phyloP scores from a whole-genome alignment of 139 green algal species.

The Ostreobium quekettii region DNA sequence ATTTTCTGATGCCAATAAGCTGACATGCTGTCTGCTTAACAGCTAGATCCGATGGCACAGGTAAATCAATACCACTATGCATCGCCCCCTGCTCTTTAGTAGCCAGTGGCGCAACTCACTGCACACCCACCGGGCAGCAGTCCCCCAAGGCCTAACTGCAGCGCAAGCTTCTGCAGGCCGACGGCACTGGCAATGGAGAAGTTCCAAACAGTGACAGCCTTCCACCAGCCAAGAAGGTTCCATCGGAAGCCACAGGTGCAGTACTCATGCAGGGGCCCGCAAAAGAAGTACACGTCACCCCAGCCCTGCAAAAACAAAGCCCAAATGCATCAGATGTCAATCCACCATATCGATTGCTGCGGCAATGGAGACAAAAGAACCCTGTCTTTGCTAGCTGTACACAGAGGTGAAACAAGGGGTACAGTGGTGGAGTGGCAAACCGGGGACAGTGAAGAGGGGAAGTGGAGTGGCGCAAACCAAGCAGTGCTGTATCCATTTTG shows the following conservation, averaged over 20 bases:
- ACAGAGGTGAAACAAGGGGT: too few relatives aligned
- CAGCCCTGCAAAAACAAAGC: slow-evolving; percentile 21
- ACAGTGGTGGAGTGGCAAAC: too few relatives aligned
- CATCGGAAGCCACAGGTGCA: slow-evolving; percentile 65
- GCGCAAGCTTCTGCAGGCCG: slow-evolving; percentile 47
- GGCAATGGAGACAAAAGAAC: too few relatives aligned
- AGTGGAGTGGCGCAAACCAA: too few relatives aligned
- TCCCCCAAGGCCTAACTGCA: slow-evolving; percentile 49
- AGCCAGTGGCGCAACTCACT: neutral
- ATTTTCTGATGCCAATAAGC: neutral
- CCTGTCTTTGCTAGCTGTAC: too few relatives aligned
- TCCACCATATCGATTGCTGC: too few relatives aligned
- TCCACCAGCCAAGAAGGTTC: slow-evolving; percentile 56
- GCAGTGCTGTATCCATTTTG: too few relatives aligned
- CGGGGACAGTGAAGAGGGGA: too few relatives aligned
- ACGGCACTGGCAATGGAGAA: slow-evolving; percentile 53
- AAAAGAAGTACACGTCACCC: slow-evolving; percentile 75
- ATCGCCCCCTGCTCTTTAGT: neutral
- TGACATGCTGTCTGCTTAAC: too few relatives aligned
- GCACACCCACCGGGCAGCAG: slow-evolving; percentile 53
- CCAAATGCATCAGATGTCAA: too few relatives aligned
- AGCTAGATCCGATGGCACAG: too few relatives aligned
- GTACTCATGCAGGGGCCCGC: slow-evolving; percentile 46
- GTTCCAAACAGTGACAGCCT: slow-evolving; percentile 59
- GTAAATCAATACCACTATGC: neutral